These are phyloP conservation scores for Crithidia expoeki DNA, from an alignment of 208 protist genomes.

Conservation along the genomic window DNA sequence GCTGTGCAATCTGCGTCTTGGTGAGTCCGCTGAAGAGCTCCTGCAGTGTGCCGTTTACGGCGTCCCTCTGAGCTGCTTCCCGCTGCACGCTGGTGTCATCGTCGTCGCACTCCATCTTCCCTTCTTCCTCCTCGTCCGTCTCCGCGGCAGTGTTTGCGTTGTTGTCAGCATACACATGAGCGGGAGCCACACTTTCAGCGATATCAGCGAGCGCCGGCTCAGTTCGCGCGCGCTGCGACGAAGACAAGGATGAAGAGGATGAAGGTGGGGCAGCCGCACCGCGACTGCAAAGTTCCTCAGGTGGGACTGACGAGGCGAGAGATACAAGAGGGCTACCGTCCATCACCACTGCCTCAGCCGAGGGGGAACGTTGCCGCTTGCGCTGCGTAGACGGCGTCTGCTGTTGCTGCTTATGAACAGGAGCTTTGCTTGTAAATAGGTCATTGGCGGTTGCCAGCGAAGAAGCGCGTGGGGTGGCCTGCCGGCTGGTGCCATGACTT, in stretches of 20 bases:
- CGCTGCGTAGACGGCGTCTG: slow-evolving; percentile 23
- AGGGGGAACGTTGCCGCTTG: slow-evolving; percentile 22
- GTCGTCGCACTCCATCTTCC: not conserved
- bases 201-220: slow-evolving; percentile 24
- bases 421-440: not conserved
- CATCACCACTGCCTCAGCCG: not conserved
- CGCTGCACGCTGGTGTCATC: not conserved
- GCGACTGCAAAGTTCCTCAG: not conserved
- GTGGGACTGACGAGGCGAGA: slow-evolving; percentile 20
- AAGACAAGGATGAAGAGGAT: not conserved
- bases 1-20: slow-evolving; percentile 51
- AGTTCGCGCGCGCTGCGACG: slow-evolving; percentile 13
- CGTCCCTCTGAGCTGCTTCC: slow-evolving; percentile 10
- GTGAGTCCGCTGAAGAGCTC: slow-evolving; percentile 46
- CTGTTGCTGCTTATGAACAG: slow-evolving; percentile 3
- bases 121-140: not conserved
- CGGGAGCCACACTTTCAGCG: not conserved
- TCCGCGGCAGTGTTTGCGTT: not conserved
- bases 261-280: not conserved
- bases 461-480: slow-evolving; percentile 19
- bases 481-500: slow-evolving; percentile 22
- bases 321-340: slow-evolving; percentile 11
- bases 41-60: slow-evolving; percentile 37
- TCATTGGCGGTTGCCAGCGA: not conserved
- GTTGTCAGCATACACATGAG: not conserved